Evolutionary conservation across 257 asterid genomes (phyloP), one percentile per base, ranked within the genome.

Genomic region (Rauvolfia tetraphylla): DNA sequence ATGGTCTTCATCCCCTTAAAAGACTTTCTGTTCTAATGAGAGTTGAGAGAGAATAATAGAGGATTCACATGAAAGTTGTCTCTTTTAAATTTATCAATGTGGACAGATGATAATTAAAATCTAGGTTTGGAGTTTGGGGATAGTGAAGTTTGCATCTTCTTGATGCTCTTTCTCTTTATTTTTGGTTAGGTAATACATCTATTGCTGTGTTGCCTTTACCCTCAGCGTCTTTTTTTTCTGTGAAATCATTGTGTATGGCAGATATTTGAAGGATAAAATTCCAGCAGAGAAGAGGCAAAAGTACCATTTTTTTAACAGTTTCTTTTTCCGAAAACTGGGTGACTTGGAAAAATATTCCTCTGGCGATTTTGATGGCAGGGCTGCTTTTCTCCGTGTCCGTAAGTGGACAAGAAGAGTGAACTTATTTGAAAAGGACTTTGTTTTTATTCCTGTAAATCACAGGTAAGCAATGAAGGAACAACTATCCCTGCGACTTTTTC

Each of bases 401-500:
- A 94, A 92, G 84, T 95, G 99, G 99, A 95, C 99, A 59, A 92
- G 97, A 85, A 95, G 91, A 87, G 85, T 95, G 70, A 88, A 92
- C 84, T 87, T 95, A 73, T 91, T 90, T 75, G 94, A 91, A 31
- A 95, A 95, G 90, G 98, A 92, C 81, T 95, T 90, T 81, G 80
- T 95, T 53, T 81, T 95, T 83, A 89, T 95, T 86, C 99, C 99
- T 8, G 96, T 95, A 85, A 95, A 95, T 86, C 89, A 88, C 88
- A 88, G 84, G 99, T 95, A 88, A 95, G 94, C 74, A 62, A 56
- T 61, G 79, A n/a, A 63, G 39, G 71, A 31, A 56, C 68, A 79
- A 38, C 17, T 57, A 13, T 44, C 42, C 42, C 38, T 48, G 49
- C 77, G 25, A 53, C 12, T 27, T 53, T 69, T 7, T 44, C 38